phyloP scores from a whole-genome alignment of 1,139 yeast genomes.

The Scheffersomyces titani region DNA sequence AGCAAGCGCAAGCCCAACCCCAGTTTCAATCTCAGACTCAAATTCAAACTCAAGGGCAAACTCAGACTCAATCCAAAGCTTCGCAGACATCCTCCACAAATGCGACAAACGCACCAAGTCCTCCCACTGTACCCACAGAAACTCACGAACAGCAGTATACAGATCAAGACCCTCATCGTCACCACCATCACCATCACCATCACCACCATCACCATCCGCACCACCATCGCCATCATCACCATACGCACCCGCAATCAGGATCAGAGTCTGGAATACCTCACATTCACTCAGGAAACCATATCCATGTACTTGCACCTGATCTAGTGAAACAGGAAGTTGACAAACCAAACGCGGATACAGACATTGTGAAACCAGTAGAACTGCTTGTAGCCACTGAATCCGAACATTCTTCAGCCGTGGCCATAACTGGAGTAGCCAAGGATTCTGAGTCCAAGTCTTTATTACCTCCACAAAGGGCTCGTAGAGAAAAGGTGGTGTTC shows the following conservation, averaged over 20 bases:
- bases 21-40: neutral
- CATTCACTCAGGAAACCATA: slow-evolving; percentile 6
- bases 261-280: slow-evolving; percentile 5
- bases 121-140: slow-evolving; percentile 8
- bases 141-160: neutral
- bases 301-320: slow-evolving; percentile 2
- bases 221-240: slow-evolving; percentile 11
- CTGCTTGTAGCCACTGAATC: neutral
- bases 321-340: neutral
- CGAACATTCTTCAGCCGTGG: neutral
- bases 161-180: neutral
- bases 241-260: neutral
- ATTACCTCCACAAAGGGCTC: neutral
- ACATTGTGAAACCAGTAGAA: slow-evolving; percentile 3
- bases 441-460: neutral
- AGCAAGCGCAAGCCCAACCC: neutral
- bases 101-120: slow-evolving; percentile 6
- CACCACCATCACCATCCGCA: slow-evolving; percentile 7
- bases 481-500: neutral
- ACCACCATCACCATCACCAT: slow-evolving; percentile 4
- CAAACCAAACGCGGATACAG: slow-evolving; percentile 4
- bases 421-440: neutral
- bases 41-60: slow-evolving; percentile 1
- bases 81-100: slow-evolving; percentile 5
- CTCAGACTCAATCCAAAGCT: neutral